Evolutionary conservation across 345 rosid species (phyloP).

Genomic region (Excoecaria cochinchinensis): DNA sequence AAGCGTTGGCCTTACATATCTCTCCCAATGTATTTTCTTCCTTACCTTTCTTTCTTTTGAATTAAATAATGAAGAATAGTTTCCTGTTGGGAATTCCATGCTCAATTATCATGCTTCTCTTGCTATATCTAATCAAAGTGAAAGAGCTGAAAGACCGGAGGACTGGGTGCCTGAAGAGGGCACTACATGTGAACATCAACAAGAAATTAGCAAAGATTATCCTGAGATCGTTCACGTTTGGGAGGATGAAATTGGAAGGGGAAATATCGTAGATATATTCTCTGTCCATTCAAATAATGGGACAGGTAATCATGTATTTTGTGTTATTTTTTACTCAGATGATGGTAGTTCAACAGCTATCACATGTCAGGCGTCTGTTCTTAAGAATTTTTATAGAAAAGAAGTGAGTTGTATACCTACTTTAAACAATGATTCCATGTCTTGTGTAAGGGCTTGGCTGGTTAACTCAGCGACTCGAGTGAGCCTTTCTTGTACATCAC

Average conservation of each 20-base stretch:
- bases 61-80: not conserved
- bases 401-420: not conserved
- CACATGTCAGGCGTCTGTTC: not conserved
- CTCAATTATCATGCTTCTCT: constrained; percentile 17
- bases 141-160: constrained; percentile 78
- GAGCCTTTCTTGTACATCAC: not conserved
- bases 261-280: constrained; percentile 75
- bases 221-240: constrained; percentile 40
- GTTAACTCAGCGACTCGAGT: not conserved
- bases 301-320: constrained; percentile 39
- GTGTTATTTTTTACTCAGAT: not conserved
- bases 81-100: constrained; percentile 4
- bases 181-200: constrained; percentile 29
- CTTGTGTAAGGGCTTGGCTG: not conserved
- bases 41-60: constrained; percentile 1
- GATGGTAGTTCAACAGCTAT: not conserved
- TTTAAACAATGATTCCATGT: not conserved
- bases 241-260: constrained; percentile 36
- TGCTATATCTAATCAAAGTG: constrained; percentile 37
- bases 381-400: not conserved
- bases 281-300: constrained; percentile 58
- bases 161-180: constrained; percentile 92
- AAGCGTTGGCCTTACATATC: constrained; percentile 91
- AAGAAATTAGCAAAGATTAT: constrained; percentile 38
- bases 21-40: constrained; percentile 60